Evolutionary conservation across 2,329 filamentous ascomycete genomes (phyloP).

Genomic region (Coniella lustricola): DNA sequence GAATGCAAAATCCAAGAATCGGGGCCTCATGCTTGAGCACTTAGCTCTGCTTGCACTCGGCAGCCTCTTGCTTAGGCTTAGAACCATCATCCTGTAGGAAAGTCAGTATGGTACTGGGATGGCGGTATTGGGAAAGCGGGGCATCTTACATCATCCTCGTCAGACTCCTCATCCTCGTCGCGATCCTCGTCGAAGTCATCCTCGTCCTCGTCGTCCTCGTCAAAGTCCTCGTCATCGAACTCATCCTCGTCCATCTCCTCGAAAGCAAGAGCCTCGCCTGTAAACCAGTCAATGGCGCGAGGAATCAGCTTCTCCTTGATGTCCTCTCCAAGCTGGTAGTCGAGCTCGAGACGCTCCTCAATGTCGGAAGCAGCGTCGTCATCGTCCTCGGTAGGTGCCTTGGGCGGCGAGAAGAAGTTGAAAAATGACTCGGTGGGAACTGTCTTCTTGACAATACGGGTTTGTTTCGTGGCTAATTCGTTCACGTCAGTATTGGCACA

Average conservation of each 20-base stretch:
- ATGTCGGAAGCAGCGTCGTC: constrained; percentile 80
- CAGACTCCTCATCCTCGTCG: constrained; percentile 71
- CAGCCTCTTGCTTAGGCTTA: constrained; percentile 89
- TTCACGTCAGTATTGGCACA: constrained; percentile 13
- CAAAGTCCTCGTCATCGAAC: constrained; percentile 72
- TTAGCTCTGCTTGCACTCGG: constrained; percentile 95
- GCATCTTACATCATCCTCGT: constrained; percentile 63
- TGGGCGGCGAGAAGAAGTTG: constrained; percentile 97
- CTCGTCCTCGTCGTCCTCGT: constrained; percentile 79
- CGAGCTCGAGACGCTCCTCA: constrained; percentile 93
- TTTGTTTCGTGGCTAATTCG: constrained; percentile 88
- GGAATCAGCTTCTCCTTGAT: constrained; percentile 99
- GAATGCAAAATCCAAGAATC: constrained; percentile 14
- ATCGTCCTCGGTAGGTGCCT: constrained; percentile 69
- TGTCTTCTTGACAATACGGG: constrained; percentile 97
- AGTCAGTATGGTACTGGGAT: constrained; percentile 20
- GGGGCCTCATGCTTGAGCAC: constrained; percentile 18
- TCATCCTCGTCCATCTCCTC: constrained; percentile 86
- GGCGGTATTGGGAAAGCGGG: neutral
- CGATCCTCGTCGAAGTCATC: constrained; percentile 80
- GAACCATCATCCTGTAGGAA: constrained; percentile 67
- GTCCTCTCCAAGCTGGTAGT: constrained; percentile 97
- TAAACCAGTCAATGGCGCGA: constrained; percentile 98
- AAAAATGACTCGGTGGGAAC: constrained; percentile 98
- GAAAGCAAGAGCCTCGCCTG: constrained; percentile 91